Base-by-base conservation (phyloP, 768 basidiomycete genomes). In the Hebeloma cylindrosporum region DNA sequence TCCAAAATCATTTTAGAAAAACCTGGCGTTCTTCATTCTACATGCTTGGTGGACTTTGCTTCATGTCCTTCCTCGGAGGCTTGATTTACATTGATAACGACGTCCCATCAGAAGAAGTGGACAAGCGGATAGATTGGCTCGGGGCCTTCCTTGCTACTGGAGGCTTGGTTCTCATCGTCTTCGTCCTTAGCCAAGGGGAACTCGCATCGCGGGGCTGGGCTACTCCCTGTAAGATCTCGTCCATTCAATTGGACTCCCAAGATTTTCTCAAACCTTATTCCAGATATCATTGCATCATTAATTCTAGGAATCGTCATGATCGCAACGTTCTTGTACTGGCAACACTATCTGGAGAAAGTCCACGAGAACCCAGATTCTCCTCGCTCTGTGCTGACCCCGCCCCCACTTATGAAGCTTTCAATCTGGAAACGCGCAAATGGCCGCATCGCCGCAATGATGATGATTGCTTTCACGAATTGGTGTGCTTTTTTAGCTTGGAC, bases 71-170 rank as follows among this genome's bases (percentile, higher is more conserved):
- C 10, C 11, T 83, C 2, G 69, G 77, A 1, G 88, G 75, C 0
- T 57, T 78, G 2, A 40, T 83, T n/a, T 73, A 74, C 2, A 79
- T 94, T 21, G 83, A 87, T 21, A 26, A 64, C 0, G 91, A 93
- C 52, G 38, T 56, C 21, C 70, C 70, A 10, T 70, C 77, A 0
- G 39, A 54, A 7, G 71, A 73, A 40, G 39, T 33, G 0, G 75
- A 76, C 44, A 60, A 68, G 18, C 70, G 81, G 0, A 72, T 92
- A 0, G 91, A 93, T 48, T 91, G 88, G 87, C 62, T 87, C n/a
- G 91, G 91, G 2, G 85, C 83, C 0, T 61, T 73, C 11, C 61
- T 92, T 11, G 63, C 69, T 9, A 88, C 87, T 0, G 60, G 67
- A 0, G 88, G 85, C 0, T 65, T 92, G 23, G 76, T 85, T 1